Base-by-base conservation (phyloP, 306 rosid genomes). In the Ochetophila trinervis region DNA sequence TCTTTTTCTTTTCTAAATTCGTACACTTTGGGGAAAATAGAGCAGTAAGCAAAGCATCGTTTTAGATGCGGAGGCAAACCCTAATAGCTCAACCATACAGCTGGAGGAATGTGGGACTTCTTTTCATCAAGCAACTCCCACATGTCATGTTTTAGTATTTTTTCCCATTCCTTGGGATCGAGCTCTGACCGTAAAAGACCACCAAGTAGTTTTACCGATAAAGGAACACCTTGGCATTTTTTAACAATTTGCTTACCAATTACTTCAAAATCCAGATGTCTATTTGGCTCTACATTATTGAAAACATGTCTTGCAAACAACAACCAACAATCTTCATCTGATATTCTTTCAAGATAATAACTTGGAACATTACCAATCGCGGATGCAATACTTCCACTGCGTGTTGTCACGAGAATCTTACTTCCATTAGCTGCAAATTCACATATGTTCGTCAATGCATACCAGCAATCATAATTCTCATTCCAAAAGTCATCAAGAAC, bases 401-500 rank as follows among this genome's bases (percentile, higher is more conserved):
- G 75, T 10, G 75, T 70, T 8, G 75, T 70, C 19, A 70, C 50
- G 23, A 70, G 10, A 1, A 70, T 18, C 24, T 53, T 70, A 42
- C 62, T 70, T 8, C 68, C 68, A 1, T 36, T 12, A 0, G 24
- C 60, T 10, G 44, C 73, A 27, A 3, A 17, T 36, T 27, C 55
- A 13, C 57, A 32, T 6, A 9, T n/a, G 4, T 45, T 24, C 32
- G 16, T 47, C 5, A 73, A 16, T 0, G 0, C 34, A 35, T 34
- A 30, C 72, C 77, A 73, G 4, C 15, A 4, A 0, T 3, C 8
- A 50, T 35, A 65, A 22, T 56, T 12, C 15, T 57, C 77, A 23
- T 34, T 72, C 66, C 77, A 72, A 1, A 57, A 71, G 22, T 73
- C 77, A 19, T 73, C 72, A 2, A 65, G 58, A 42, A 74, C 78